A percentile compares a stretch with the other conserved stretches of the same genome.
phyloP scores from a whole-genome alignment of 495 filamentous ascomycete genomes.

The Halenospora varia region DNA sequence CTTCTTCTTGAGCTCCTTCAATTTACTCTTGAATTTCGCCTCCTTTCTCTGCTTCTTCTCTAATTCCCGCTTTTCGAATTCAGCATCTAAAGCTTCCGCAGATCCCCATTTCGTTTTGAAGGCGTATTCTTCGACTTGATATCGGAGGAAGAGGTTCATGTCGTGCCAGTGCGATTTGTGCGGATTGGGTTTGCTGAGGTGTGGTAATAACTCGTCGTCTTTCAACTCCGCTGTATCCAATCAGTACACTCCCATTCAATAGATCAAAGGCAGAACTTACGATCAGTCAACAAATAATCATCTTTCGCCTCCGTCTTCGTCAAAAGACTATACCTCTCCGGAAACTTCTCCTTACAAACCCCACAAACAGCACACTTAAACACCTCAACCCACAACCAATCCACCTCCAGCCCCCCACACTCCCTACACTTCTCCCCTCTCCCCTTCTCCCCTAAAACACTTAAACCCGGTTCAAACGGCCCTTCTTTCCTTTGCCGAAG shows the following conservation, averaged over 20 bases:
- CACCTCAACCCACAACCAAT: constrained; percentile 88
- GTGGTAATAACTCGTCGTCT: constrained; percentile 81
- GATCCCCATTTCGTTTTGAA: constrained; percentile 83
- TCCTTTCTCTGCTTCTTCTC: constrained; percentile 89
- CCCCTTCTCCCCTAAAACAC: constrained; percentile 55
- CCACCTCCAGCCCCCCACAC: constrained; percentile 79
- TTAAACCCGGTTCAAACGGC: constrained; percentile 82
- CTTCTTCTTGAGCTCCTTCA: constrained; percentile 86
- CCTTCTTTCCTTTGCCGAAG: constrained; percentile 71
- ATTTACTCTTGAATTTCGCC: constrained; percentile 82
- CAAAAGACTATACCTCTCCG: constrained; percentile 87
- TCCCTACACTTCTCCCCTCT: constrained; percentile 75
- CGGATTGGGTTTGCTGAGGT: constrained; percentile 85
- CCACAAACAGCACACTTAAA: constrained; percentile 69
- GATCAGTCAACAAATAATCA: constrained; percentile 93
- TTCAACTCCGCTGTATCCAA: constrained; percentile 66
- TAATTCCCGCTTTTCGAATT: constrained; percentile 74
- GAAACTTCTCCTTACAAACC: constrained; percentile 77
- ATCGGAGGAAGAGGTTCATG: constrained; percentile 96
- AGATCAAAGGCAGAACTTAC: constrained; percentile 43
- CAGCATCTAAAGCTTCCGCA: constrained; percentile 76
- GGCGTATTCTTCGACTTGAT: constrained; percentile 90
- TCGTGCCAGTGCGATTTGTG: constrained; percentile 95
- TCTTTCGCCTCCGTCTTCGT: constrained; percentile 96
- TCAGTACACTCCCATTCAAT: constrained; percentile 2